Evolutionary conservation across 768 basidiomycete species (phyloP).

Genomic region (Pisolithus orientalis): DNA sequence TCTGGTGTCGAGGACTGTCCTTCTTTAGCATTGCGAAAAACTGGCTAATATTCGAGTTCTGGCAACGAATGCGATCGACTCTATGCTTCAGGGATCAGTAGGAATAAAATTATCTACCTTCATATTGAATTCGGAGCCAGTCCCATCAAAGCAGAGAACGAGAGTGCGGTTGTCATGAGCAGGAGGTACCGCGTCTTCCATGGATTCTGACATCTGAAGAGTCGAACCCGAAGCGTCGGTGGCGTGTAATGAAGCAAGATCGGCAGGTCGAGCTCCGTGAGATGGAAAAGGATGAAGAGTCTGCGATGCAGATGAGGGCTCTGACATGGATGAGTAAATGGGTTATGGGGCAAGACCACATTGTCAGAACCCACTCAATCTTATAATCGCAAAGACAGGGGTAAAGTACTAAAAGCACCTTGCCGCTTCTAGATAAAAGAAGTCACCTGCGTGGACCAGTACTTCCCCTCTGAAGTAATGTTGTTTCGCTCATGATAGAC

Average conservation of each 20-base stretch:
- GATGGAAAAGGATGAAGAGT: neutral
- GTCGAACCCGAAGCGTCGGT: neutral
- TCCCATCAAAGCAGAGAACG: conserved; percentile 63
- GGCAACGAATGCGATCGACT: neutral
- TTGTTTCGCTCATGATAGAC: too few relatives aligned
- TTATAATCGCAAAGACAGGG: too few relatives aligned
- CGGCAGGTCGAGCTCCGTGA: neutral
- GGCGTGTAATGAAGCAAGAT: neutral
- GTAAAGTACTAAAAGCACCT: too few relatives aligned
- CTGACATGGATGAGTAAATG: neutral
- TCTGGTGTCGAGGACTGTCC: conserved; percentile 50
- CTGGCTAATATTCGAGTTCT: conserved; percentile 73
- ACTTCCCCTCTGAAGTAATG: too few relatives aligned
- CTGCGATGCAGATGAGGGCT: neutral
- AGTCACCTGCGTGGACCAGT: too few relatives aligned
- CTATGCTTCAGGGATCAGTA: neutral
- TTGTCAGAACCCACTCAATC: neutral
- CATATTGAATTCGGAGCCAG: conserved; percentile 59
- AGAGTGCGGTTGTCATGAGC: conserved; percentile 45
- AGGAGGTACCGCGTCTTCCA: conserved; percentile 38
- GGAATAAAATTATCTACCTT: conserved; percentile 39
- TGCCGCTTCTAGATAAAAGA: too few relatives aligned
- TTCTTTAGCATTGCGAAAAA: conserved; percentile 68
- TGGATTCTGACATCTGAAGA: neutral
- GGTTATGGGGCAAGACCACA: neutral